phyloP scores from a whole-genome alignment of 306 rosid species.

The Cucumis cinereus region DNA sequence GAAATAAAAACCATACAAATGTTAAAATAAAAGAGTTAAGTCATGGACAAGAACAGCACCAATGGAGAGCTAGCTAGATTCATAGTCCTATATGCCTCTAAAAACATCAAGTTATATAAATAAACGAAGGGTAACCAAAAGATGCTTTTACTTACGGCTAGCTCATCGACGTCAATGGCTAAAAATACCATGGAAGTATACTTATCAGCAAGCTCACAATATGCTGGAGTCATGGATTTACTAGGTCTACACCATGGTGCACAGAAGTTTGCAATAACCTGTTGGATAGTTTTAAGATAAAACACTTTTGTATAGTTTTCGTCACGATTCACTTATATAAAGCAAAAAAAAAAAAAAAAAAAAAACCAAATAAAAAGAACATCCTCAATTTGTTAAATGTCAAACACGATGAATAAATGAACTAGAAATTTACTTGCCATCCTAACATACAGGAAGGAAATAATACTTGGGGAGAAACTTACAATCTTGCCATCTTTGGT shows the following conservation, averaged over 20 bases:
- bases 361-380: no score
- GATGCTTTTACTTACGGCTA: slow-evolving; percentile 37
- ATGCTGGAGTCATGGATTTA: slow-evolving; percentile 42
- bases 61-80: background rate
- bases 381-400: background rate
- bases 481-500: slow-evolving; percentile 54
- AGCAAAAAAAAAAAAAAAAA: background rate
- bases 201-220: slow-evolving; percentile 53
- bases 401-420: background rate
- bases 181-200: slow-evolving; percentile 54
- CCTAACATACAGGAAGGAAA: background rate
- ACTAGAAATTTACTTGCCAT: background rate
- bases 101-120: background rate
- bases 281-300: slow-evolving; percentile 9
- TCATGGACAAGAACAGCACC: background rate
- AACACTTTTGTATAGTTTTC: background rate
- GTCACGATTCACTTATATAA: background rate
- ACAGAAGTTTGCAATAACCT: slow-evolving; percentile 74
- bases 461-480: slow-evolving; percentile 15
- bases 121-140: background rate
- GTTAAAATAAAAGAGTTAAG: background rate
- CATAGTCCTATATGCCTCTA: background rate
- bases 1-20: background rate
- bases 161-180: slow-evolving; percentile 64
- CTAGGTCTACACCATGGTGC: slow-evolving; percentile 86